Percentiles rank a stretch among this genome's conserved stretches.
These are phyloP conservation scores for Stylosanthes scabra DNA, from an alignment of 331 rosid species.

Conservation along the genomic window DNA sequence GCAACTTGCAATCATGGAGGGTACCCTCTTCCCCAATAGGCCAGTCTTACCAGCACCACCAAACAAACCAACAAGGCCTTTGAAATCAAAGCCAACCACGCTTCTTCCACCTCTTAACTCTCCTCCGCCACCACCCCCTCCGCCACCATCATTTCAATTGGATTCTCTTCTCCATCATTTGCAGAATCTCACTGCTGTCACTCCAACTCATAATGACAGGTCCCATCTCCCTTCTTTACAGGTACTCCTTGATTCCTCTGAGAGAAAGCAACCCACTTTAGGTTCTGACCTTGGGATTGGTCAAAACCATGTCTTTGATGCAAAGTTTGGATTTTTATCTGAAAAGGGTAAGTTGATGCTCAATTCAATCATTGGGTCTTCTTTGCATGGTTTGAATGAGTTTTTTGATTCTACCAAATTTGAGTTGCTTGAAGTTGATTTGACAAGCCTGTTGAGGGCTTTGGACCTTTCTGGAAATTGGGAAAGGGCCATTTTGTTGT, in stretches of 20 bases:
- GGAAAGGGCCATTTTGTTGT: conserved; percentile 77
- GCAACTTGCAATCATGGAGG: conserved; percentile 61
- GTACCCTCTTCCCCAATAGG: conserved; percentile 67
- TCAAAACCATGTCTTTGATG: conserved; percentile 30
- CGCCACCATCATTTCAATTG: conserved; percentile 47
- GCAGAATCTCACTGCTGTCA: conserved; percentile 48
- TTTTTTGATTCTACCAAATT: conserved; percentile 58
- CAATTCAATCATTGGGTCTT: conserved; percentile 65
- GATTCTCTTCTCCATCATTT: conserved; percentile 79
- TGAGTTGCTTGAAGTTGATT: conserved; percentile 76
- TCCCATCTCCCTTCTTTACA: conserved; percentile 53
- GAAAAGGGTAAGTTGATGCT: conserved; percentile 65
- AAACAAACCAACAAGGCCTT: conserved; percentile 54
- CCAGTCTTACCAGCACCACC: conserved; percentile 64
- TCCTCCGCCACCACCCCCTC: conserved; percentile 54
- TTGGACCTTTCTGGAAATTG: conserved; percentile 81
- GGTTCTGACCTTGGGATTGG: conserved; percentile 39
- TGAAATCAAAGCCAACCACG: conserved; percentile 65
- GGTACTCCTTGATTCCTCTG: conserved; percentile 41
- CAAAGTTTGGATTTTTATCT: conserved; percentile 64
- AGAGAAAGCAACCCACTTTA: conserved; percentile 47
- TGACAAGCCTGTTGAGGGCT: conserved; percentile 73
- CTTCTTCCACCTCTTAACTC: conserved; percentile 54
- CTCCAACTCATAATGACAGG: conserved; percentile 36
- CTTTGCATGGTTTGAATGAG: conserved; percentile 58